phyloP scores from a whole-genome alignment of 805 yeast genomes.

The Kuraishia piskuri region DNA sequence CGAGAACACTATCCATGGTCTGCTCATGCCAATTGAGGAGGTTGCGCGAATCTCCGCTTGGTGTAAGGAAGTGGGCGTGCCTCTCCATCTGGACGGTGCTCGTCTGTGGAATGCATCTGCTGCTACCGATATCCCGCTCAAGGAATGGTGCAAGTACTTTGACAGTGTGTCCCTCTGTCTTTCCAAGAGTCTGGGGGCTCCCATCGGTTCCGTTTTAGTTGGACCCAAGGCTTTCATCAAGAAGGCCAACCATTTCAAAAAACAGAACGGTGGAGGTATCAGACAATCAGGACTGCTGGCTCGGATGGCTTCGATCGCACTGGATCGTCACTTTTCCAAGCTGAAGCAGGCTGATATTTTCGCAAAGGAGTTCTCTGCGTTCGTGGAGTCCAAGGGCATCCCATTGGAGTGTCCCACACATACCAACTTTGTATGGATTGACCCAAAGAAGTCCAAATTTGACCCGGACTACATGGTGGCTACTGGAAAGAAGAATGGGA shows the following conservation, averaged over 20 bases:
- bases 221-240: constrained; percentile 51
- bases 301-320: constrained; percentile 71
- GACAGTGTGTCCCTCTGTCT: constrained; percentile 88
- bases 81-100: constrained; percentile 90
- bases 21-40: constrained; percentile 73
- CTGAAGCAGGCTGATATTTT: constrained; percentile 39
- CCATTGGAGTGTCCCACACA: constrained; percentile 66
- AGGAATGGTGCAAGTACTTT: constrained; percentile 65
- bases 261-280: constrained; percentile 91
- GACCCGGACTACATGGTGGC: constrained; percentile 31
- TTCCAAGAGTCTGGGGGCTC: constrained; percentile 89
- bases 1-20: constrained; percentile 86
- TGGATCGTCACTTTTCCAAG: constrained; percentile 62
- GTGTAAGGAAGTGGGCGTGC: constrained; percentile 50
- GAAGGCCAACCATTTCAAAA: constrained; percentile 77
- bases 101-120: constrained; percentile 86
- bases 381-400: constrained; percentile 45
- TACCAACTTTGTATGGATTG: constrained; percentile 78
- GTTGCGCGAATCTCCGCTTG: constrained; percentile 60
- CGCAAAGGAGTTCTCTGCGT: constrained; percentile 42
- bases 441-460: constrained; percentile 43
- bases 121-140: constrained; percentile 59
- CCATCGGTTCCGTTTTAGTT: constrained; percentile 83
- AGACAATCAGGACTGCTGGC: constrained; percentile 82
- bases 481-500: constrained; percentile 47